Conservation (phyloP, 2,329 filamentous ascomycete genomes). For the Colletotrichum eremochloae region DNA sequence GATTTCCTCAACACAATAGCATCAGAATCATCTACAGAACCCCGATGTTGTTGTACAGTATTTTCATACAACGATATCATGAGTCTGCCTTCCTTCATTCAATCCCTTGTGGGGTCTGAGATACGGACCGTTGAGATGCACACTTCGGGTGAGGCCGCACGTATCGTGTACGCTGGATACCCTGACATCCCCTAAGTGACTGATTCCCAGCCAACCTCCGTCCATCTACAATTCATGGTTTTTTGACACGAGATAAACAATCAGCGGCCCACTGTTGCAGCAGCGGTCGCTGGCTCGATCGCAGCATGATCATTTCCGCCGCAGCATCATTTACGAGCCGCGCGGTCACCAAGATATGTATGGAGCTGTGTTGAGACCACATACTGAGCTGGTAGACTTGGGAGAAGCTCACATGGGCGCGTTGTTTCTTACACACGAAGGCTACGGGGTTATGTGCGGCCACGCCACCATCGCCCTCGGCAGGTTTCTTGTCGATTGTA, state of each 20-base stretch:
- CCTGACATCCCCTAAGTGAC: constrained; percentile 47
- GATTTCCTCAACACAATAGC: neutral
- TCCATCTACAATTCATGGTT: neutral
- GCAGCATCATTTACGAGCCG: constrained; percentile 36
- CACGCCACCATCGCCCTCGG: constrained; percentile 60
- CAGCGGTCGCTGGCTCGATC: constrained; percentile 48
- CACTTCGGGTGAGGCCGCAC: constrained; percentile 63
- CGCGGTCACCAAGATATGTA: constrained; percentile 42
- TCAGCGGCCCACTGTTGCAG: constrained; percentile 54
- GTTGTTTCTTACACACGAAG: constrained; percentile 37
- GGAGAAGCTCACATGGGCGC: constrained; percentile 41
- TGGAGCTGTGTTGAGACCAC: constrained; percentile 31
- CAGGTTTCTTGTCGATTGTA: constrained; percentile 57
- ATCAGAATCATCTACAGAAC: neutral
- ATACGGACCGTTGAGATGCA: constrained; percentile 56
- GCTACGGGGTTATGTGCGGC: constrained; percentile 41
- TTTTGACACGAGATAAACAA: neutral
- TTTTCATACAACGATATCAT: neutral
- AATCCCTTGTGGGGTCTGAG: constrained; percentile 1
- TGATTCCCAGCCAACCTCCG: neutral
- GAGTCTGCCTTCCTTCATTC: constrained; percentile 29
- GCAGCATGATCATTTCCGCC: constrained; percentile 32
- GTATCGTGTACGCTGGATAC: constrained; percentile 59
- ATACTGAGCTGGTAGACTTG: constrained; percentile 29
- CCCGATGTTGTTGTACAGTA: neutral